These are phyloP conservation scores for Rickenella mellea DNA, from an alignment of 768 basidiomycete genomes.

Conservation along the genomic window DNA sequence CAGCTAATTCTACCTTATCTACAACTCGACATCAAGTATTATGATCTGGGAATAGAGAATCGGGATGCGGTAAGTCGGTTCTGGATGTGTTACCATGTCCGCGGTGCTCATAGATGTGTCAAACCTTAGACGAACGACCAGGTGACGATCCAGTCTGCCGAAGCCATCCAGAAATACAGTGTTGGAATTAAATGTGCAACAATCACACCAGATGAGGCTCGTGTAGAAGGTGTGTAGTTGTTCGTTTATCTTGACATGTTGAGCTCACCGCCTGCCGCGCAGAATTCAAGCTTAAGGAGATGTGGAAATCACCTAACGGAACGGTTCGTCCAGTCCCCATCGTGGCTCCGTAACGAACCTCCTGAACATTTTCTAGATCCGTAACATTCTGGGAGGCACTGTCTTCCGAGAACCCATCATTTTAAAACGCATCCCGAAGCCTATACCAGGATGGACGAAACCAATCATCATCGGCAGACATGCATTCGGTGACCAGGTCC, in stretches of 20 bases:
- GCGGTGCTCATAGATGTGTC: neutral
- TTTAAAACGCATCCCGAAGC: constrained; percentile 80
- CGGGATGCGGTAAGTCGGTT: constrained; percentile 62
- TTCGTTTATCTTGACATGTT: neutral
- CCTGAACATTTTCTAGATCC: constrained; percentile 45
- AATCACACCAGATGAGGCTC: constrained; percentile 95
- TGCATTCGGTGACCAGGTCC: constrained; percentile 90
- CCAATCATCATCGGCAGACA: constrained; percentile 96
- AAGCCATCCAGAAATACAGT: constrained; percentile 88
- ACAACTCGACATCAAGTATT: constrained; percentile 96
- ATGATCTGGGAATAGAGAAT: constrained; percentile 90
- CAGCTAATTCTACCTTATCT: constrained; percentile 95
- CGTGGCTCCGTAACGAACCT: neutral
- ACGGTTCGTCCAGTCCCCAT: constrained; percentile 45
- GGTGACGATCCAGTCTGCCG: constrained; percentile 87
- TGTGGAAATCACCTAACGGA: constrained; percentile 98
- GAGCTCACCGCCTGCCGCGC: neutral
- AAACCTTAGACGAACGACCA: constrained; percentile 73
- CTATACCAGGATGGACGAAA: constrained; percentile 93
- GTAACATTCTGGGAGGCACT: constrained; percentile 96
- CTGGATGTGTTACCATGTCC: neutral
- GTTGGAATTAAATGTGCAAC: constrained; percentile 99
- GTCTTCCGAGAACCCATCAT: constrained; percentile 99
- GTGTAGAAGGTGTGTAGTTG: constrained; percentile 44
- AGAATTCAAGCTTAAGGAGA: constrained; percentile 96